These are phyloP conservation scores for Coleophoma eucalyptorum DNA, from an alignment of 2,329 filamentous ascomycete species.

Conservation along the genomic window DNA sequence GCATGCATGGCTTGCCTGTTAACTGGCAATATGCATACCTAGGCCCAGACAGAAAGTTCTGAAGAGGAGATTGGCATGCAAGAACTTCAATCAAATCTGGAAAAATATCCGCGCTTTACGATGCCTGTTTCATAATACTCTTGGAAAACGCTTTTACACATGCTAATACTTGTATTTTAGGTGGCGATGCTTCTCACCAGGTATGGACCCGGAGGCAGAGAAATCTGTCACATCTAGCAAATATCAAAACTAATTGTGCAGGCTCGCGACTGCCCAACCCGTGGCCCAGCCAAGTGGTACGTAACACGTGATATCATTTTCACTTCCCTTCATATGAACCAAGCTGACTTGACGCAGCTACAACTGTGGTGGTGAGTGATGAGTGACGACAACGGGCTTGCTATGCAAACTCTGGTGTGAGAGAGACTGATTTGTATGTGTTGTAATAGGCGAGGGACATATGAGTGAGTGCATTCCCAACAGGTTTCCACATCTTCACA, in stretches of 20 bases:
- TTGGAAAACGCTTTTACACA: background rate
- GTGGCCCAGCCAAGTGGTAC: constrained; percentile 78
- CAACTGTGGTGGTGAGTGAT: constrained; percentile 67
- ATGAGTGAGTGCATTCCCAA: constrained; percentile 59
- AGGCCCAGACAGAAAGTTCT: too few species aligned
- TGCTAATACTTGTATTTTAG: constrained; percentile 37
- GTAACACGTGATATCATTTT: constrained; percentile 22
- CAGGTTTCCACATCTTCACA: constrained; percentile 5
- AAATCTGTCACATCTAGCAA: constrained; percentile 8
- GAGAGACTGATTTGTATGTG: constrained; percentile 26
- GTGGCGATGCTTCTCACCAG: constrained; percentile 72
- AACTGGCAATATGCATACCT: too few species aligned
- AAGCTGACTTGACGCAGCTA: constrained; percentile 49
- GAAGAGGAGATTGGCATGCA: too few species aligned
- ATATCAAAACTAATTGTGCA: constrained; percentile 29
- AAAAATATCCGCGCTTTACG: too few species aligned
- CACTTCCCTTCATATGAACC: background rate
- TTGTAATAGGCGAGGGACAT: constrained; percentile 58
- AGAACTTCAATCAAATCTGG: too few species aligned
- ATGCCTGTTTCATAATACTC: too few species aligned
- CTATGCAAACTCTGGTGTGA: constrained; percentile 7
- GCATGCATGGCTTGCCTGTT: too few species aligned
- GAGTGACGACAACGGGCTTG: constrained; percentile 28
- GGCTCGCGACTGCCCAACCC: constrained; percentile 84
- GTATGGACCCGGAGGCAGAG: constrained; percentile 39